Base-by-base conservation (phyloP, 2,329 filamentous ascomycete genomes). In the Xylaria sp. region DNA sequence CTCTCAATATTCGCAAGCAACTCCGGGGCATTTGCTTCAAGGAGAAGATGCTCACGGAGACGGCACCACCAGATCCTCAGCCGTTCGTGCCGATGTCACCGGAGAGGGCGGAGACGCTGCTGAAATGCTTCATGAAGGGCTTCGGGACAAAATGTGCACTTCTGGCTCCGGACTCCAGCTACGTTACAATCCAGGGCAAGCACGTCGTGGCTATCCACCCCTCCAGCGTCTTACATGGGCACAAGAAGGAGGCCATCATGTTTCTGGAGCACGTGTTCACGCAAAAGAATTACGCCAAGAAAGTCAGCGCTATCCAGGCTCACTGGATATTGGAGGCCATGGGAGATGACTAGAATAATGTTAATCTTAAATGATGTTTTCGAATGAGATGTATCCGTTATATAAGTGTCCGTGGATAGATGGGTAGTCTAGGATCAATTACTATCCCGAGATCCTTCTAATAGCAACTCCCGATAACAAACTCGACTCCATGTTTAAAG, bases 211-310 rank as follows among this genome's bases (percentile, higher is more conserved):
- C 81, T 0, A 81, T 88, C 17, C 85, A 88, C 61, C 85, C 85
- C 0, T 78, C 82, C 0, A 88, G 85, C 59, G 81, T 85, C 0
- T 62, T 88, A 44, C 82, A 86, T 58, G 84, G 85, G 0, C 77
- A 80, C 63, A 87, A 86, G 70, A 79, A 78, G 64, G 84, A 87
- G 69, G 84, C 84, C 3, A 86, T 88, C 65, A 85, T 88, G 84
- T 88, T 87, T 57, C 67, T 88, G 8, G 85, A 88, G 59, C 82
- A 88, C 59, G 83, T 88, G 0, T 88, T 82, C 62, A 88, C 85
- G 1, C 79, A 79, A 49, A 86, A 85, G 71, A 87, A 83, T 63
- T 88, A 87, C 55, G 85, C 81, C 0, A 87, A 86, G 67, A 87
- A 84, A 68, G 84, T 87, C 55, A 86, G 82, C 69, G 78, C 78